phyloP scores from a whole-genome alignment of 768 basidiomycete genomes.

The Pleurotus djamor region DNA sequence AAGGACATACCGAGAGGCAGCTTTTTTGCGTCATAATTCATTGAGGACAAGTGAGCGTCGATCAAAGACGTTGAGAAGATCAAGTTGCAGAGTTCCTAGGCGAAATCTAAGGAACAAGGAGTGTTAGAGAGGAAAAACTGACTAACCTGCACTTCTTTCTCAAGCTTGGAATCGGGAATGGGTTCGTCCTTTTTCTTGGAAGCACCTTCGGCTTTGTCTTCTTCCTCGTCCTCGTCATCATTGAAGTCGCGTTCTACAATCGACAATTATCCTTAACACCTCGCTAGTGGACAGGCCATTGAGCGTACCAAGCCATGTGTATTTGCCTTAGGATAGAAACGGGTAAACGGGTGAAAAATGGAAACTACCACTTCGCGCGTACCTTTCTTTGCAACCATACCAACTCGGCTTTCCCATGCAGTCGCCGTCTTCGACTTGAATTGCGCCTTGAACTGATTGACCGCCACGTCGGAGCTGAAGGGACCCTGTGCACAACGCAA shows the following conservation, averaged over 20 bases:
- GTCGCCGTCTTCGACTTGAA: conserved; percentile 53
- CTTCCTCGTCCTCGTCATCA: conserved; percentile 42
- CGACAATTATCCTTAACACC: background rate
- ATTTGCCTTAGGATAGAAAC: conserved; percentile 42
- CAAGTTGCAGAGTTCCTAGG: conserved; percentile 42
- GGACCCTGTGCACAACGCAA: conserved; percentile 37
- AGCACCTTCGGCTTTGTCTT: conserved; percentile 25
- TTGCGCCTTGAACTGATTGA: conserved; percentile 58
- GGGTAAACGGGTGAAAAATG: background rate
- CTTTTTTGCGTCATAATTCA: conserved; percentile 69
- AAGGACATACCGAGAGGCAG: conserved; percentile 47
- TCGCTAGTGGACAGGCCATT: background rate
- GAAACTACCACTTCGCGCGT: background rate
- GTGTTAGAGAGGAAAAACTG: background rate
- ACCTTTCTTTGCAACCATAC: conserved; percentile 53
- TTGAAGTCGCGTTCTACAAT: conserved; percentile 48
- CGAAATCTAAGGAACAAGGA: background rate
- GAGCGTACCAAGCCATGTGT: conserved; percentile 51
- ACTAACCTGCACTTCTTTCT: conserved; percentile 41
- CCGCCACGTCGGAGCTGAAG: conserved; percentile 32
- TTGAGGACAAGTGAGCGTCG: conserved; percentile 51
- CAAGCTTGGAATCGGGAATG: conserved; percentile 47
- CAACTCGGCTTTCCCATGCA: conserved; percentile 47
- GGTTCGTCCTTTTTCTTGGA: conserved; percentile 27
- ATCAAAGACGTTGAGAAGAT: conserved; percentile 58